Conservation (phyloP, 2,329 filamentous ascomycete genomes). For the Tolypocladium cylindrosporum region DNA sequence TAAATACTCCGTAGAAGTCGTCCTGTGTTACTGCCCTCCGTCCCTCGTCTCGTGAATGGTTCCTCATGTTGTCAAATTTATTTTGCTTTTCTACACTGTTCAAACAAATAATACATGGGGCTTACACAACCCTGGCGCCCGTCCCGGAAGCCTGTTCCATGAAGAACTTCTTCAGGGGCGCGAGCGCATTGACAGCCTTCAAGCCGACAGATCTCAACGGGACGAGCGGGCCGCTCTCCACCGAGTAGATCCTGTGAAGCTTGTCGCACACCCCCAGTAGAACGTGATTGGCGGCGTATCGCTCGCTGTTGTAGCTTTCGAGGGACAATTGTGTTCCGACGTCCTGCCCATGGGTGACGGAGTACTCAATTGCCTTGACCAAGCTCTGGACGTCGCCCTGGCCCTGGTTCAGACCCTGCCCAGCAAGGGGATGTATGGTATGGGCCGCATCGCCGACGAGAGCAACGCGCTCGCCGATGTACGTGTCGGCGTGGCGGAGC, state of each 20-base stretch:
- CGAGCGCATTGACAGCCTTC: constrained; percentile 62
- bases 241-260: constrained; percentile 84
- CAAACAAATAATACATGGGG: background rate
- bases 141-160: constrained; percentile 64
- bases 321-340: constrained; percentile 70
- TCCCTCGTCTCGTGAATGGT: background rate
- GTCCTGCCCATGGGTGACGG: constrained; percentile 76
- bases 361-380: constrained; percentile 61
- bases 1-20: constrained; percentile 25
- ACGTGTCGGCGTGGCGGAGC: constrained; percentile 88
- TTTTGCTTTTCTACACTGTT: constrained; percentile 2
- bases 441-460: constrained; percentile 92
- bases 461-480: constrained; percentile 81
- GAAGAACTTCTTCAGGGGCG: constrained; percentile 70
- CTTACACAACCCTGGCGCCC: constrained; percentile 33
- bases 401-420: constrained; percentile 89
- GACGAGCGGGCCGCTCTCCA: constrained; percentile 68
- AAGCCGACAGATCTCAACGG: constrained; percentile 70
- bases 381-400: constrained; percentile 81
- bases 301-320: constrained; percentile 70
- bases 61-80: background rate
- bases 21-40: constrained; percentile 6
- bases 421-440: constrained; percentile 87
- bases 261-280: constrained; percentile 79
- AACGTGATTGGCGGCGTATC: constrained; percentile 73